Evolutionary conservation across 2,329 filamentous ascomycete genomes (phyloP).

Genomic region (Didymella lethalis): DNA sequence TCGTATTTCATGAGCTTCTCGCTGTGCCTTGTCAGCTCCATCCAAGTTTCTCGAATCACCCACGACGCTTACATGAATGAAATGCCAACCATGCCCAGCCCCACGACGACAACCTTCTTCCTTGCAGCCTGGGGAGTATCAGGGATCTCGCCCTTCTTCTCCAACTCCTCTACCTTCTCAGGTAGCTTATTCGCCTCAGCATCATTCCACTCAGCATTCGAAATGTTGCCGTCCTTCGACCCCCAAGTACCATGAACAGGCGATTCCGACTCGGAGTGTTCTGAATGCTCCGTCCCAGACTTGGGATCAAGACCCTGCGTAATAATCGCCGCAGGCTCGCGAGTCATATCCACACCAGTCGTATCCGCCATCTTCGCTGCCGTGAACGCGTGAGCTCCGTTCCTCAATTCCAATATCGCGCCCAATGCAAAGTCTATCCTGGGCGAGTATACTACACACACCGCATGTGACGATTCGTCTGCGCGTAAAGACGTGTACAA

Average conservation of each 20-base stretch:
- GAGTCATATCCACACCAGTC: not conserved
- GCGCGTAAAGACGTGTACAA: not conserved
- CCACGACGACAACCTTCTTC: conserved; percentile 81
- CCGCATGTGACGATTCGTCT: not conserved
- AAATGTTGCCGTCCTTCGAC: conserved; percentile 47
- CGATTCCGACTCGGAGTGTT: conserved; percentile 31
- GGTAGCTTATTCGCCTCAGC: conserved; percentile 56
- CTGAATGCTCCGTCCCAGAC: conserved; percentile 40
- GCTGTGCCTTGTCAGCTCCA: conserved; percentile 55
- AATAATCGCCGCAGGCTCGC: conserved; percentile 32
- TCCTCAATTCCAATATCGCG: not conserved
- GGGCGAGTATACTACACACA: not conserved
- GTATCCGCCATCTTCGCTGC: conserved; percentile 27
- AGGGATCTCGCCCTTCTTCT: conserved; percentile 42
- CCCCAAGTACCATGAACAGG: conserved; percentile 40
- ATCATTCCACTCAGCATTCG: conserved; percentile 57
- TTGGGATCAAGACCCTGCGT: conserved; percentile 46
- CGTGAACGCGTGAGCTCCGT: conserved; percentile 1
- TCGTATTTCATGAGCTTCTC: conserved; percentile 91
- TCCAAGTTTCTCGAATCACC: not conserved
- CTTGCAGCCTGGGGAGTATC: conserved; percentile 42
- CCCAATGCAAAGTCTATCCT: not conserved
- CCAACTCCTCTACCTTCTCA: conserved; percentile 51
- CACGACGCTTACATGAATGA: conserved; percentile 77
- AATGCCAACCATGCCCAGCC: conserved; percentile 90